phyloP scores from a whole-genome alignment of 371 early-diverging fungal species.

The Gilbertella persicaria region DNA sequence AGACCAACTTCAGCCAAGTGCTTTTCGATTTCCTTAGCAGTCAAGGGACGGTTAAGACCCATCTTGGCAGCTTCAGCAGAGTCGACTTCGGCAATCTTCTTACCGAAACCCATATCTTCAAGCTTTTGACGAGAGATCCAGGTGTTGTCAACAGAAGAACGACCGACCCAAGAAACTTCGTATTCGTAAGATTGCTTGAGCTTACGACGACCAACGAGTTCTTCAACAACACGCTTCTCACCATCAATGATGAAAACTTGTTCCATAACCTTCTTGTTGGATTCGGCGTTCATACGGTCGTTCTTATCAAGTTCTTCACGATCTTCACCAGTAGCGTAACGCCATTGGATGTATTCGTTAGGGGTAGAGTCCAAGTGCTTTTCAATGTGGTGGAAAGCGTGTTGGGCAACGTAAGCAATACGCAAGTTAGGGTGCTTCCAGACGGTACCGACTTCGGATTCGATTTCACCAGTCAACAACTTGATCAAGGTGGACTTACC shows the following conservation, averaged over 20 bases:
- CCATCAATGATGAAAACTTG: conserved; percentile 65
- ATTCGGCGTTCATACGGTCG: conserved; percentile 64
- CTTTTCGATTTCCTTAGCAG: conserved; percentile 71
- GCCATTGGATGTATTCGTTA: conserved; percentile 86
- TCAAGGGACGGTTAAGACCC: conserved; percentile 67
- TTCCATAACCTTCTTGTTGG: conserved; percentile 66
- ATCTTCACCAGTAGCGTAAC: conserved; percentile 80
- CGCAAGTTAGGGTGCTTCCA: conserved; percentile 82
- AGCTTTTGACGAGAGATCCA: conserved; percentile 77
- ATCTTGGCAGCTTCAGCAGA: conserved; percentile 66
- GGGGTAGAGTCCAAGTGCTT: conserved; percentile 81
- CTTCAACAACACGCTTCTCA: conserved; percentile 64
- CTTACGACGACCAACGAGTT: conserved; percentile 68
- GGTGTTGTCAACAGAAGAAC: conserved; percentile 62
- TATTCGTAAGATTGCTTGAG: conserved; percentile 71
- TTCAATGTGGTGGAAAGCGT: conserved; percentile 87
- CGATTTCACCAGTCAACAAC: conserved; percentile 78
- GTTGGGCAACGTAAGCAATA: conserved; percentile 89
- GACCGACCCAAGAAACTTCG: conserved; percentile 65
- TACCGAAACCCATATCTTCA: conserved; percentile 68
- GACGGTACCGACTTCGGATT: conserved; percentile 66
- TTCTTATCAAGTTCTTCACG: conserved; percentile 75
- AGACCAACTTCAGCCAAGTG: conserved; percentile 72
- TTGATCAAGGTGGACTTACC: conserved; percentile 86
- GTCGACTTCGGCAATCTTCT: conserved; percentile 68